Base-by-base conservation (phyloP, 1,139 yeast species). In the Zygosaccharomyces pseudobailii region DNA sequence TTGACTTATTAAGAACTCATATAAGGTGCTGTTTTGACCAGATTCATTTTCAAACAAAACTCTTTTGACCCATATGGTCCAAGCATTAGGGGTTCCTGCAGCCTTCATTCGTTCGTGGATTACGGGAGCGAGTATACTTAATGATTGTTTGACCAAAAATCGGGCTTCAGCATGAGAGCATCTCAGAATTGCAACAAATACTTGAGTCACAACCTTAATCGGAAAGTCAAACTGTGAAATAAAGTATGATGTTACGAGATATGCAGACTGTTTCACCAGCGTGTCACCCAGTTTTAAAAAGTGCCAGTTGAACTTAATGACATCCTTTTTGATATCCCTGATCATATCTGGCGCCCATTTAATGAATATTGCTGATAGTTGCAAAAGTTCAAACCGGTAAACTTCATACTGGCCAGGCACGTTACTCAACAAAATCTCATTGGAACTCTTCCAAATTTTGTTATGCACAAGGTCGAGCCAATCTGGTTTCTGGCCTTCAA, bases 51-150 rank as follows among this genome's bases (percentile, higher is more conserved):
- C 98, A 2, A 94, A 83, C 23, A 94, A 73, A 2, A 90, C 95
- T 48, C 97, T 76, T 54, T 97, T 81, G 0, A 97, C 96, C 94
- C 96, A 89, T 58, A 87, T 90, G 48, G 94, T 79, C 98, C 98
- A 94, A 43, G 84, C 78, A 10, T 86, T 80, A 0, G 82, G 72
- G 0, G 84, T 72, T 0, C 79, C 87, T 3, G 71, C 72, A 32
- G 74, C 73, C 2, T 73, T 73, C 67, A 87, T 78, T 46, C 96
- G 74, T 51, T 77, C 78, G 1, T 88, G 82, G 74, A 94, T 77
- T 0, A 86, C 95, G 0, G 97, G 96, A 0, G 97, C 97, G 38
- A 94, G 71, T 5, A 87, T 72, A 58, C 90, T 97, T 46, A 94
- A 72, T 0, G 97, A 95, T 61, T 88, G 95, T 59, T 84, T 80